A percentile compares a stretch with the other conserved stretches of the same genome.
Conservation (phyloP, 2,329 filamentous ascomycete genomes). For the Colletotrichum ledebouriae region DNA sequence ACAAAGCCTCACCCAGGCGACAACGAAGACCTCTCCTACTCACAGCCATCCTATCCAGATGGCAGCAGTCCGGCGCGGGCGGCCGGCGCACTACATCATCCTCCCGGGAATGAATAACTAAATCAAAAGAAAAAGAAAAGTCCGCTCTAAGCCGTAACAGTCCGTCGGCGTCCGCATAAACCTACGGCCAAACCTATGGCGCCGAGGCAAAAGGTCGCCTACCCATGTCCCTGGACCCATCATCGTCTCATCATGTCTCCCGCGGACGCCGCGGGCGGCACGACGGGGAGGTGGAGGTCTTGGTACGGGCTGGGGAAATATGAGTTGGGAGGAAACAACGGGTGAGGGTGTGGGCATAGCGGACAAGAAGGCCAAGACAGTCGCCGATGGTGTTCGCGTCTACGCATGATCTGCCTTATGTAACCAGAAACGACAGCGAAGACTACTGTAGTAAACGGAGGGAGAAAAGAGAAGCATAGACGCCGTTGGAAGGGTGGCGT, state of each 20-base stretch:
- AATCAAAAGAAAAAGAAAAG: neutral
- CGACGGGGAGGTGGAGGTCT: constrained; percentile 14
- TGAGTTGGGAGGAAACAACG: too few relatives aligned
- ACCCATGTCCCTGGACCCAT: neutral
- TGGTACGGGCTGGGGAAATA: constrained; percentile 13
- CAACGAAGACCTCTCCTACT: neutral
- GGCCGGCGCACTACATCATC: neutral
- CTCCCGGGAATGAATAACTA: neutral
- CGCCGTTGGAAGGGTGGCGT: too few relatives aligned
- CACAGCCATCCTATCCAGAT: neutral
- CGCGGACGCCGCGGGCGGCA: neutral
- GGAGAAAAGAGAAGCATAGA: neutral
- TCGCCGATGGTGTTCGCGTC: neutral
- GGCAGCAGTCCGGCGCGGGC: constrained; percentile 1
- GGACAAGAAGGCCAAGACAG: too few relatives aligned
- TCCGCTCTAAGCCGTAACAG: neutral
- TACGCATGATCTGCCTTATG: neutral
- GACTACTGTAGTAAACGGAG: neutral
- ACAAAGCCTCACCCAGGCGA: neutral
- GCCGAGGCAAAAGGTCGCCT: neutral
- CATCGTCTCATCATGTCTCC: constrained; percentile 3
- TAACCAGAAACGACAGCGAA: neutral
- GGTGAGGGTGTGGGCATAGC: neutral
- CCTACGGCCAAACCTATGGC: constrained; percentile 11
- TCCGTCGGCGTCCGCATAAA: constrained; percentile 6